phyloP scores from a whole-genome alignment of 352 stramenopile species.

The Peronosclerospora sorghi region DNA sequence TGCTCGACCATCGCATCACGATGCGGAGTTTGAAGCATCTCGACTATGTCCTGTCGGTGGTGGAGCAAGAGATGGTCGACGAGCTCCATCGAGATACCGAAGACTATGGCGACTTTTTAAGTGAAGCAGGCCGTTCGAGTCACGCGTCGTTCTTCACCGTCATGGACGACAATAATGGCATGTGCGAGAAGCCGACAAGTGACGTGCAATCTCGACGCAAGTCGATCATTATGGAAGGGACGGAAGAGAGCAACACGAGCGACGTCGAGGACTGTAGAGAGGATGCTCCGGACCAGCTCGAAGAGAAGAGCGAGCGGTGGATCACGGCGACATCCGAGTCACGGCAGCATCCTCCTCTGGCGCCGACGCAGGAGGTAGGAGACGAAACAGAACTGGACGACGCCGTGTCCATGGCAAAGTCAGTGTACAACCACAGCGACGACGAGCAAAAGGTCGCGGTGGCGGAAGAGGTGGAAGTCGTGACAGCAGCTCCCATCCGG shows the following conservation, averaged over 20 bases:
- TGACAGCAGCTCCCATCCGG: slow-evolving; percentile 16
- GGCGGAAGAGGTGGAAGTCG: slow-evolving; percentile 15
- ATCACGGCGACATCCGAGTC: too few species aligned
- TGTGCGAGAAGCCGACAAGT: slow-evolving; percentile 17
- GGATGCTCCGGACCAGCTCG: background rate
- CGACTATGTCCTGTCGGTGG: slow-evolving; percentile 33
- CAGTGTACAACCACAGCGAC: background rate
- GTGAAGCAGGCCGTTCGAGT: slow-evolving; percentile 23
- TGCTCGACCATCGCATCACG: slow-evolving; percentile 32
- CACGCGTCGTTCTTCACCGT: slow-evolving; percentile 44
- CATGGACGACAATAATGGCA: slow-evolving; percentile 26
- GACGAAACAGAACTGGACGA: background rate
- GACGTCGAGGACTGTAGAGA: background rate
- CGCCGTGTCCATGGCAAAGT: slow-evolving; percentile 1
- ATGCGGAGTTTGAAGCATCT: slow-evolving; percentile 30
- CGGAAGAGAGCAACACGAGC: slow-evolving; percentile 13
- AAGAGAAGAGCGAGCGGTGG: background rate
- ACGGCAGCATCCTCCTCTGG: too few species aligned
- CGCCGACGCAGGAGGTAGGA: too few species aligned
- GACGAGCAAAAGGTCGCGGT: slow-evolving; percentile 1
- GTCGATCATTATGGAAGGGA: slow-evolving; percentile 19
- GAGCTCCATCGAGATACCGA: slow-evolving; percentile 19
- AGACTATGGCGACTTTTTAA: slow-evolving; percentile 23
- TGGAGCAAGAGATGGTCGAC: slow-evolving; percentile 17
- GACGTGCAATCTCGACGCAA: slow-evolving; percentile 12